Evolutionary conservation across 352 stramenopile genomes (phyloP).

Genomic region (Blastocystis sp.): DNA sequence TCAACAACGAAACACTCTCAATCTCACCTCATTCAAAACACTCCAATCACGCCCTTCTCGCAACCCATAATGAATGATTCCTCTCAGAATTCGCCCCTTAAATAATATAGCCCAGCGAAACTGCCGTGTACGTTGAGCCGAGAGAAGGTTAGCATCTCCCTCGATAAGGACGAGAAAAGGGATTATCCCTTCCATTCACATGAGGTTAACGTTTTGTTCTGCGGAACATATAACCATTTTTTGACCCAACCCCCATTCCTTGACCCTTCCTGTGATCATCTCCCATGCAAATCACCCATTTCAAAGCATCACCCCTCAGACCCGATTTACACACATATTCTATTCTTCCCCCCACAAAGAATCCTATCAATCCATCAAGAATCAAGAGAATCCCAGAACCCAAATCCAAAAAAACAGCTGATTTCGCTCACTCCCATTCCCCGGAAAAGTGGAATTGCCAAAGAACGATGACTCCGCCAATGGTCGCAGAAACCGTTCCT

Average conservation of each 20-base stretch:
- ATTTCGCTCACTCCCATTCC: not conserved
- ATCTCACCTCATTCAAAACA: no score
- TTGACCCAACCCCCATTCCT: no score
- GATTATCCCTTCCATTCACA: constrained; percentile 74
- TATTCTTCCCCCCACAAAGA: no score
- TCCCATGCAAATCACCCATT: no score
- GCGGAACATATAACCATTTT: constrained; percentile 75
- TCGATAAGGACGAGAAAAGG: constrained; percentile 88
- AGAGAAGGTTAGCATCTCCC: constrained; percentile 91
- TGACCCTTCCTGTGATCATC: no score
- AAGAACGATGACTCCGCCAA: not conserved
- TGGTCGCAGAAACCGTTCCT: not conserved
- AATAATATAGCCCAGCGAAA: not conserved
- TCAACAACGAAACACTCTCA: no score
- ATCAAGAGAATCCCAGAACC: no score
- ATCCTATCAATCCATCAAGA: no score
- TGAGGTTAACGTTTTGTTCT: constrained; percentile 75
- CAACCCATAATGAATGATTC: constrained; percentile 66
- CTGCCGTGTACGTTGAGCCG: constrained; percentile 87
- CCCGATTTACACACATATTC: no score
- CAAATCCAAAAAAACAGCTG: not conserved
- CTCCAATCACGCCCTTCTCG: no score
- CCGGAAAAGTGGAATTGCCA: not conserved
- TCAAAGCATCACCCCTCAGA: no score
- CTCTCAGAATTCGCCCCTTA: not conserved